A percentile compares a stretch with the other conserved stretches of the same genome.
Conservation (phyloP, 202 grass and related monocot genomes). For the Alloteropsis angusta region DNA sequence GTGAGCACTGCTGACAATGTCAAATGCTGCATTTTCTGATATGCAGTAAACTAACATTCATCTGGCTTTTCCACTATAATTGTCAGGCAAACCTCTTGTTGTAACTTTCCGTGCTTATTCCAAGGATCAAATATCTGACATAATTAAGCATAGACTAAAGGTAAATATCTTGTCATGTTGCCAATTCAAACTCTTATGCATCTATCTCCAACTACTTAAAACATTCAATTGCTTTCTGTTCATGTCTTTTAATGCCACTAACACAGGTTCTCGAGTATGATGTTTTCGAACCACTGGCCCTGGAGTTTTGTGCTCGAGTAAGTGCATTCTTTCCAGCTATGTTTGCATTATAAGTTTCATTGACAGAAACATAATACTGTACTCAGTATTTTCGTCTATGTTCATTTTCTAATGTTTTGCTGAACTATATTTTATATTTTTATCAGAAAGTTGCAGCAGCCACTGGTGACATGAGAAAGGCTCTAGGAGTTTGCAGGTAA, state of each 20-base stretch:
- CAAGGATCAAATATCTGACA: constrained; percentile 85
- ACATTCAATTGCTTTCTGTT: not conserved
- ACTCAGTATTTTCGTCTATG: not conserved
- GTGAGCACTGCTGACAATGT: constrained; percentile 39
- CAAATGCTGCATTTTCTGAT: not conserved
- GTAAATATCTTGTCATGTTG: constrained; percentile 18
- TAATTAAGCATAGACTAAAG: constrained; percentile 83
- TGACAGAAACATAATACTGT: not conserved
- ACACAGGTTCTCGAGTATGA: constrained; percentile 72
- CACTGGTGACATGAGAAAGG: constrained; percentile 87
- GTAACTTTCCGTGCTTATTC: constrained; percentile 84
- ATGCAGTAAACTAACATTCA: not conserved
- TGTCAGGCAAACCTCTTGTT: constrained; percentile 64
- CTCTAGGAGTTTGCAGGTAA: constrained; percentile 88
- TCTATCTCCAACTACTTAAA: not conserved
- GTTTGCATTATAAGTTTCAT: not conserved
- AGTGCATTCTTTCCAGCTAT: constrained; percentile 24
- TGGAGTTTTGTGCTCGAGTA: constrained; percentile 98
- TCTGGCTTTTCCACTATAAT: constrained; percentile 9
- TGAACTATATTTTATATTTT: constrained; percentile 11
- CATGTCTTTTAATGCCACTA: constrained; percentile 15
- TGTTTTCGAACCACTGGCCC: constrained; percentile 67
- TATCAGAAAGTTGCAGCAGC: constrained; percentile 77
- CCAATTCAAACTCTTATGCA: not conserved
- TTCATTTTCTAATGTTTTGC: not conserved